Evolutionary conservation across 2,329 filamentous ascomycete species (phyloP).

Genomic region (Karstenula rhodostoma): DNA sequence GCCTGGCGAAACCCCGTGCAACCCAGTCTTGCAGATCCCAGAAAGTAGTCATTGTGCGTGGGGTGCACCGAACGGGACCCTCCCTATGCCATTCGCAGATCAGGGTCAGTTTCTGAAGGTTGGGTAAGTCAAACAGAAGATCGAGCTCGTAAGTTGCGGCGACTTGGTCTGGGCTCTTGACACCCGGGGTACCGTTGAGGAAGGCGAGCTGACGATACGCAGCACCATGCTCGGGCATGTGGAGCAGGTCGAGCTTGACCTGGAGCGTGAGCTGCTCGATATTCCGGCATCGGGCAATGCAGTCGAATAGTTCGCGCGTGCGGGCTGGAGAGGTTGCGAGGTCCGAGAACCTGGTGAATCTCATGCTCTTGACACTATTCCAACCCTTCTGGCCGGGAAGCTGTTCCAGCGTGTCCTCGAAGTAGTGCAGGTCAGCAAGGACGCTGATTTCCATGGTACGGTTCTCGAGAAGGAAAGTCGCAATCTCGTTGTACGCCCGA

Average conservation of each 20-base stretch:
- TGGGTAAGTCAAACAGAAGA: not conserved
- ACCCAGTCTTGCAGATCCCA: conserved; percentile 9
- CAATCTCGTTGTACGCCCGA: not conserved
- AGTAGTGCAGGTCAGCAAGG: conserved; percentile 7
- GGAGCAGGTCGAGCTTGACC: conserved; percentile 9
- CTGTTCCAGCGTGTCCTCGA: conserved; percentile 3
- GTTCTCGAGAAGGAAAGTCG: not conserved
- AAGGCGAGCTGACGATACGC: conserved; percentile 8
- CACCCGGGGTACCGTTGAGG: not conserved
- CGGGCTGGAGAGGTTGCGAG: conserved; percentile 15
- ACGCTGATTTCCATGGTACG: not conserved
- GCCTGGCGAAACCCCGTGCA: not conserved
- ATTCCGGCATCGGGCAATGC: not conserved
- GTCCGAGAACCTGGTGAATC: conserved; percentile 8
- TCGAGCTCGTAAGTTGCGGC: conserved; percentile 7
- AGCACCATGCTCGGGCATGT: conserved; percentile 1
- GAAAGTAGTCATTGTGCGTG: conserved; percentile 6
- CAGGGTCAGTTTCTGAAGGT: not conserved
- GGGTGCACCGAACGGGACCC: not conserved
- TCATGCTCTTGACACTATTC: conserved; percentile 5
- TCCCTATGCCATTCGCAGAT: conserved; percentile 9
- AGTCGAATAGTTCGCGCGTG: conserved; percentile 6
- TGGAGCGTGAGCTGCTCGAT: conserved; percentile 6
- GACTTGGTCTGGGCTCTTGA: conserved; percentile 3
- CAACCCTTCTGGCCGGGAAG: conserved; percentile 5